Evolutionary conservation across 305 asterid species (phyloP).

Genomic region (Lippia alba): DNA sequence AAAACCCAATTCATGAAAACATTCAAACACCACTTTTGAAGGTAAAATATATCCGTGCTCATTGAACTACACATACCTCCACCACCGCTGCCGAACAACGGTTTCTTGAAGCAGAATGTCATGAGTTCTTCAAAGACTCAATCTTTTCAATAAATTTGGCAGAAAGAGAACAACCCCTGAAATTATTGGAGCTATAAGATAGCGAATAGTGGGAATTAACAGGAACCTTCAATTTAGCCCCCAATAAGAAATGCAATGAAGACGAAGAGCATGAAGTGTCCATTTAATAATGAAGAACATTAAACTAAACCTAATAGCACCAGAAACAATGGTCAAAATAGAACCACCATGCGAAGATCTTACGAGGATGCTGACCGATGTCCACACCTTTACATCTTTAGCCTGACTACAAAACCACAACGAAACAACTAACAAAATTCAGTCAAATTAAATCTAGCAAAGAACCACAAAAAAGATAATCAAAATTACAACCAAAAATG

Average conservation of each 20-base stretch:
- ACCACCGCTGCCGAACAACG: slow-evolving; percentile 41
- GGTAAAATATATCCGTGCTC: neutral
- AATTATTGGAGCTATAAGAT: too few species aligned
- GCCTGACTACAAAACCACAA: slow-evolving; percentile 68
- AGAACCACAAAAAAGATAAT: too few species aligned
- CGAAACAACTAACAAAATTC: too few species aligned
- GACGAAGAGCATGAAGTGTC: slow-evolving; percentile 30
- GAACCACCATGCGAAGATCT: slow-evolving; percentile 27
- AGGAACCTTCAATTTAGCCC: too few species aligned
- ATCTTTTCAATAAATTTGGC: neutral
- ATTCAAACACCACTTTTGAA: neutral
- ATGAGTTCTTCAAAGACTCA: slow-evolving; percentile 38
- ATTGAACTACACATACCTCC: slow-evolving; percentile 38
- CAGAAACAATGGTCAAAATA: slow-evolving; percentile 8
- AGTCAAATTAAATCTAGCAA: too few species aligned
- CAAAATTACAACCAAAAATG: too few species aligned
- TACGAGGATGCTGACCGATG: slow-evolving; percentile 82
- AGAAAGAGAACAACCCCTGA: too few species aligned
- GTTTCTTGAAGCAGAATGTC: slow-evolving; percentile 27
- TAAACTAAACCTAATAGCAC: too few species aligned
- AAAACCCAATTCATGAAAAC: slow-evolving; percentile 1
- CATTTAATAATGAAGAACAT: slow-evolving; percentile 30
- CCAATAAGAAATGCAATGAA: slow-evolving; percentile 36
- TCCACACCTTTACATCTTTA: slow-evolving; percentile 91
- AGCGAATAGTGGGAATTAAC: slow-evolving; percentile 7